Evolutionary conservation across 352 stramenopile species (phyloP), one percentile per base, ranked within the genome.

Genomic region (Phytophthora sp.): DNA sequence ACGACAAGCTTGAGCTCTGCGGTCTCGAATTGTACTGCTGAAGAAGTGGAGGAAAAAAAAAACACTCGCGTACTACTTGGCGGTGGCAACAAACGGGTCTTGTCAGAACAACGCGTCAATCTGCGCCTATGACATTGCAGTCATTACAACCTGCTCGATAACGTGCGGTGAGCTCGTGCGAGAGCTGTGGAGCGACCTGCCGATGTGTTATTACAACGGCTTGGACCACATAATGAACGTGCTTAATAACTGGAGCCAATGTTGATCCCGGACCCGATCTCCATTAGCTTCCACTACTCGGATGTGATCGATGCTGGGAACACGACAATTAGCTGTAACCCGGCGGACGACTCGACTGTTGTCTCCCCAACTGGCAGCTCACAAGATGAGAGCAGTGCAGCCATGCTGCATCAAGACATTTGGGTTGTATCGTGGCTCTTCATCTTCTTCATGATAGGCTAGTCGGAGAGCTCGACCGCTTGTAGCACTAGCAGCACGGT

Each of bases 131-230:
- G 48, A 55, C 15, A 21, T 55, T 11, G 10, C 30, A 18, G 48
- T 55, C 15, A 26, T 18, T 21, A 44, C 48, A 1, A 15, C 15
- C 31, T 55, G 48, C n/a, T 43, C 31, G 5, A 35, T 32, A 1
- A 20, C n/a, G 15, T 55, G 48, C 20, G 48, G 31, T 9, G 32
- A 44, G 20, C 32, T 55, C 11, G 28, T 55, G 9, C 17, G 28
- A 32, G 20, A 34, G 12, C 48, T 44, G 11, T 24, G 34, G 8
- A 17, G 4, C 34, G 32, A 55, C 5, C 4, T 55, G 11, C 48
- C 48, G 9, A 20, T 44, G 48, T 55, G 48, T 32, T 55, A 55
- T 21, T 44, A 28, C 31, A 13, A 55, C 32, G 18, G 23, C 18
- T 34, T 26, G 1, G n/a, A 55, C 48, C 21, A 43, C 23, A 11